These are phyloP conservation scores for Vitis rupestris DNA, from an alignment of 164 flowering plant species.

Conservation along the genomic window DNA sequence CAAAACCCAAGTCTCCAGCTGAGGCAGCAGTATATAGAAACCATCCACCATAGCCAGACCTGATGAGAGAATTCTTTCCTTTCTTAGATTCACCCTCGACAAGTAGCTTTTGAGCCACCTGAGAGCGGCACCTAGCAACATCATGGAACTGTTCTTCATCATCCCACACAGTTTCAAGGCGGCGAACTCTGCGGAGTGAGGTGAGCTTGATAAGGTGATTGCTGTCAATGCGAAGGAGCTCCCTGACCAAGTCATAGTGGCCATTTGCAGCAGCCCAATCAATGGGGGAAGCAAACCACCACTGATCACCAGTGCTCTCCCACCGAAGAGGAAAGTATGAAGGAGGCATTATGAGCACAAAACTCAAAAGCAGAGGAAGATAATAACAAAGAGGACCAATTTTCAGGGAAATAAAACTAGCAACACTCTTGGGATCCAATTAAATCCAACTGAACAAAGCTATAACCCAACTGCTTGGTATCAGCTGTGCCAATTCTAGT, in stretches of 20 bases:
- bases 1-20: conserved; percentile 61
- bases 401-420: not conserved
- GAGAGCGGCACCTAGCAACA: conserved; percentile 47
- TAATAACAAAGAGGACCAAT: not conserved
- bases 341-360: conserved; percentile 29
- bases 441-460: not conserved
- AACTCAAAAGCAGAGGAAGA: not conserved
- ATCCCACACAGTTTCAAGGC: conserved; percentile 73
- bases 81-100: conserved; percentile 35
- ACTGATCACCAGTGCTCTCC: conserved; percentile 78
- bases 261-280: conserved; percentile 80
- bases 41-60: conserved; percentile 74
- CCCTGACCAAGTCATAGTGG: conserved; percentile 63
- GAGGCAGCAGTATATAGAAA: conserved; percentile 72
- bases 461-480: not conserved
- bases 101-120: conserved; percentile 46
- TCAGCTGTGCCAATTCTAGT: too few species aligned
- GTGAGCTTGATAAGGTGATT: conserved; percentile 68
- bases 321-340: conserved; percentile 60
- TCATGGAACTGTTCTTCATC: conserved; percentile 52
- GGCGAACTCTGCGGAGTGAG: conserved; percentile 60
- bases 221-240: conserved; percentile 58
- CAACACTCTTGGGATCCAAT: not conserved
- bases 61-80: conserved; percentile 46
- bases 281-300: conserved; percentile 80